Evolutionary conservation across 2,329 filamentous ascomycete genomes (phyloP).

Genomic region (Colletotrichum graminicola): DNA sequence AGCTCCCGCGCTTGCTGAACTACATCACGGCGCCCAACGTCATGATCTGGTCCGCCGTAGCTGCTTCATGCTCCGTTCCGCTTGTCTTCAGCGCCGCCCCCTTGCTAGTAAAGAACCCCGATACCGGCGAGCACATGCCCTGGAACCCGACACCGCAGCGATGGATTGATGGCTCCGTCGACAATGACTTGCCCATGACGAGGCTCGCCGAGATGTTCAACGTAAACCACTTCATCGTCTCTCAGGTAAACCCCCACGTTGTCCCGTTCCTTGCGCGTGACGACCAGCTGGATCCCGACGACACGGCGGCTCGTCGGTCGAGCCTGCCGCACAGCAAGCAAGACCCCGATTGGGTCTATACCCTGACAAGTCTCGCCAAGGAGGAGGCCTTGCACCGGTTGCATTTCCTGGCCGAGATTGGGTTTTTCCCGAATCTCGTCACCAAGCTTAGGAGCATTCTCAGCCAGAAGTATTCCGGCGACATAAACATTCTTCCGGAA

Average conservation of each 20-base stretch:
- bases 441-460: constrained; percentile 85
- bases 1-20: constrained; percentile 88
- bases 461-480: constrained; percentile 91
- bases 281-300: constrained; percentile 64
- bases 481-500: constrained; percentile 92
- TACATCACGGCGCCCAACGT: constrained; percentile 95
- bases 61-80: constrained; percentile 94
- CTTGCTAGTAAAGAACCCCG: constrained; percentile 85
- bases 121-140: constrained; percentile 79
- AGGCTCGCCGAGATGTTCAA: constrained; percentile 95
- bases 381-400: constrained; percentile 85
- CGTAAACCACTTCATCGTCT: constrained; percentile 98
- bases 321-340: constrained; percentile 49
- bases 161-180: constrained; percentile 95
- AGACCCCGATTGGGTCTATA: constrained; percentile 71
- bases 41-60: constrained; percentile 95
- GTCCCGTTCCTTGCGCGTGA: constrained; percentile 86
- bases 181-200: constrained; percentile 93
- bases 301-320: constrained; percentile 44
- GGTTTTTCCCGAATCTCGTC: constrained; percentile 81
- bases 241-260: constrained; percentile 95
- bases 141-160: constrained; percentile 89
- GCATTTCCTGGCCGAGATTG: constrained; percentile 83
- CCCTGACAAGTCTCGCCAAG: constrained; percentile 78
- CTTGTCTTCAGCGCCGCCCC: constrained; percentile 84